Evolutionary conservation across 257 asterid genomes (phyloP).

Genomic region (Rubia yunnanensis): DNA sequence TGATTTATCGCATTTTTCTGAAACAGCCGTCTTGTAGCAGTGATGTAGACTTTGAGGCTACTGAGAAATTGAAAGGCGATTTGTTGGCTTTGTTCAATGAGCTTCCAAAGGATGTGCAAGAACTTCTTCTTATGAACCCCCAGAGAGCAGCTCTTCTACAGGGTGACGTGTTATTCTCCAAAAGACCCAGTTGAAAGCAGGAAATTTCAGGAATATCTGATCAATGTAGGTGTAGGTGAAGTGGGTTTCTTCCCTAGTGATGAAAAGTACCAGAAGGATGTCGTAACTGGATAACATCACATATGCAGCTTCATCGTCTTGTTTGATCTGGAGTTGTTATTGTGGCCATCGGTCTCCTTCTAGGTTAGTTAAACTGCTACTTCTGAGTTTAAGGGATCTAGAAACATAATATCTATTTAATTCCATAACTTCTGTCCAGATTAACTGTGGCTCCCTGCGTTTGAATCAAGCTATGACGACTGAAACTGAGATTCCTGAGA

Average conservation of each 20-base stretch:
- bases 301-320: slow-evolving; percentile 11
- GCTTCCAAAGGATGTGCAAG: slow-evolving; percentile 75
- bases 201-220: slow-evolving; percentile 10
- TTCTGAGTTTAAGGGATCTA: background rate
- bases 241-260: slow-evolving; percentile 6
- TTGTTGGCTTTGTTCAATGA: slow-evolving; percentile 55
- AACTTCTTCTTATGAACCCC: slow-evolving; percentile 81
- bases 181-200: slow-evolving; percentile 33
- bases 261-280: slow-evolving; percentile 10
- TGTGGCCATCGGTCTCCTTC: slow-evolving; percentile 19
- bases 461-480: background rate
- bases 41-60: slow-evolving; percentile 46
- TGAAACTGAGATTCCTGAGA: background rate
- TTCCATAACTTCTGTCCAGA: slow-evolving; percentile 8
- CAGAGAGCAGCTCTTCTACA: slow-evolving; percentile 54
- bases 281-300: slow-evolving; percentile 7
- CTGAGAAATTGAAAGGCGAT: slow-evolving; percentile 69
- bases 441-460: background rate
- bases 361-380: slow-evolving; percentile 29
- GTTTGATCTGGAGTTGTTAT: slow-evolving; percentile 16
- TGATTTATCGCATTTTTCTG: slow-evolving; percentile 15
- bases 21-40: slow-evolving; percentile 44
- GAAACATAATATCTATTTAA: background rate
- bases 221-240: slow-evolving; percentile 9
- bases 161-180: slow-evolving; percentile 18